Evolutionary conservation across 441 rosid genomes (phyloP).

Genomic region (Lepidium campestre): DNA sequence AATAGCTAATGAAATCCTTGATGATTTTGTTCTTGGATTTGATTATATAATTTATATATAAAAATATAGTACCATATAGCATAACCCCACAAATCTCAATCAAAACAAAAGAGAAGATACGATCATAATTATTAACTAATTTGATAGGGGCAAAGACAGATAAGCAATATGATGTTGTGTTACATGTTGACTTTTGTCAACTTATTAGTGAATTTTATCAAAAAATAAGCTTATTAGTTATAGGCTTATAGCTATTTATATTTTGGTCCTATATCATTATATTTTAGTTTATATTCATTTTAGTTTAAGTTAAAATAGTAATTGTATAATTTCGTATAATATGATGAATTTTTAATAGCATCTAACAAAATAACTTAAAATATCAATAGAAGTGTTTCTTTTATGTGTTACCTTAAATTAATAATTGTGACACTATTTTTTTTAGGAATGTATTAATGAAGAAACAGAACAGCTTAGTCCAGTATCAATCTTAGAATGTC

Average conservation of each 20-base stretch:
- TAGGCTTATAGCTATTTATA: too few species aligned
- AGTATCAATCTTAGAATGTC: conserved; percentile 65
- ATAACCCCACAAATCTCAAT: background rate
- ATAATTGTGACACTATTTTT: background rate
- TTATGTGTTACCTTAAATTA: too few species aligned
- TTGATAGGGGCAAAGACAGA: background rate
- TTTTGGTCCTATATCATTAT: background rate
- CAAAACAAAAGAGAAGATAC: background rate
- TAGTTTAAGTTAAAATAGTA: too few species aligned
- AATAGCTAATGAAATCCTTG: background rate
- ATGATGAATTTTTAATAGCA: too few species aligned
- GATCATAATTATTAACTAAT: background rate
- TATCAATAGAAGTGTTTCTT: too few species aligned
- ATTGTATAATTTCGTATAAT: too few species aligned
- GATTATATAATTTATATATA: background rate
- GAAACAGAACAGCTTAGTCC: conserved; percentile 76
- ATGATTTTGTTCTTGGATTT: background rate
- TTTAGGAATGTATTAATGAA: conserved; percentile 49
- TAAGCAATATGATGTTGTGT: conserved; percentile 24
- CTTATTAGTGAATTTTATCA: too few species aligned
- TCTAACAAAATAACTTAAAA: too few species aligned
- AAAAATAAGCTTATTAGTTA: too few species aligned
- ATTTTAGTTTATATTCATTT: too few species aligned
- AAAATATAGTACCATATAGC: background rate
- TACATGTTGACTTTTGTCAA: conserved; percentile 30